Evolutionary conservation across 1,139 yeast species (phyloP).

Genomic region (Suhomyces atakaporum): DNA sequence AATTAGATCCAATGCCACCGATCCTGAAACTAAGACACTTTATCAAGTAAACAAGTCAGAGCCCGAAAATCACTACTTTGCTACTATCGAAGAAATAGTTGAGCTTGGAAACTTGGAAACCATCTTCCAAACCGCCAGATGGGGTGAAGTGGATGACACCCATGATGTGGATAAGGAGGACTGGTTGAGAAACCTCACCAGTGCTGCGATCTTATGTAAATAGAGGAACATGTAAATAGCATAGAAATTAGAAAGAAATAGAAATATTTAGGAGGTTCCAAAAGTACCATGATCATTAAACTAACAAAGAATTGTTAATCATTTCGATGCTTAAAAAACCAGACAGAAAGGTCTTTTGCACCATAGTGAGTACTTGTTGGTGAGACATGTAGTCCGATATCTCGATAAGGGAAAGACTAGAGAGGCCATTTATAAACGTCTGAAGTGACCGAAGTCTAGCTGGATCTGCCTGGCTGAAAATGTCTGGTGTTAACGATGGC

Average conservation of each 20-base stretch:
- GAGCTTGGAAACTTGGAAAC: constrained; percentile 81
- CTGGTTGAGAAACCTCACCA: constrained; percentile 74
- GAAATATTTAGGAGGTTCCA: neutral
- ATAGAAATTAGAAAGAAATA: neutral
- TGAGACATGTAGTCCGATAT: too few species aligned
- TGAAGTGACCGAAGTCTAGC: too few species aligned
- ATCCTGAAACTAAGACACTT: constrained; percentile 22
- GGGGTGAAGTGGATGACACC: constrained; percentile 99
- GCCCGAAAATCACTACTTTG: constrained; percentile 31
- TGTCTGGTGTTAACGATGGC: too few species aligned
- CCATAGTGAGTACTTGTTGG: too few species aligned
- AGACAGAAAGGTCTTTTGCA: too few species aligned
- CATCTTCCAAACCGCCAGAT: constrained; percentile 77
- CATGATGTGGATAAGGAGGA: constrained; percentile 95
- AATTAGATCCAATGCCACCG: constrained; percentile 40
- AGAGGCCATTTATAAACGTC: too few species aligned
- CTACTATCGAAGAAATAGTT: constrained; percentile 68
- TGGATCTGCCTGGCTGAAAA: too few species aligned
- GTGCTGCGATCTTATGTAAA: constrained; percentile 65
- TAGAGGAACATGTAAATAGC: constrained; percentile 1
- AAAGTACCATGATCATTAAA: neutral
- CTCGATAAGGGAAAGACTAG: too few species aligned
- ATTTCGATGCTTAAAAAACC: too few species aligned
- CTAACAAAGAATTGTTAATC: too few species aligned
- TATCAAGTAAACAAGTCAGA: constrained; percentile 39